A percentile compares a stretch with the other conserved stretches of the same genome.
phyloP scores from a whole-genome alignment of 768 basidiomycete genomes.

The Rhodocollybia butyracea region DNA sequence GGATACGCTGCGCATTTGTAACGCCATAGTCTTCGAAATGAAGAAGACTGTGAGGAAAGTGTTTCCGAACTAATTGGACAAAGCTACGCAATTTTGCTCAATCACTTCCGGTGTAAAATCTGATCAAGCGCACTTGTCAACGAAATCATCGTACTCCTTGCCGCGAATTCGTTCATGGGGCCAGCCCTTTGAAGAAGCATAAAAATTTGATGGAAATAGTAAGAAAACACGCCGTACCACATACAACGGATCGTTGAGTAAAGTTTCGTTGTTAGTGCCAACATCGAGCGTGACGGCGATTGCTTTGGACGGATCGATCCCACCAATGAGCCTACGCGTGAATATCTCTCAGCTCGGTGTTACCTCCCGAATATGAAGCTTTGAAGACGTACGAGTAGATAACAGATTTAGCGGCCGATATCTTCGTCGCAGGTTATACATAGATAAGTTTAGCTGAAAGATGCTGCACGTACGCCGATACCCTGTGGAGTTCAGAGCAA shows the following conservation, averaged over 20 bases:
- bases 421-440: slow-evolving; percentile 39
- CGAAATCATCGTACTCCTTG: slow-evolving; percentile 70
- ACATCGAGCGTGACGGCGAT: slow-evolving; percentile 69
- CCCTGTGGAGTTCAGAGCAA: slow-evolving; percentile 29
- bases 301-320: slow-evolving; percentile 58
- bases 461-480: slow-evolving; percentile 41
- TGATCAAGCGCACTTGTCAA: slow-evolving; percentile 54
- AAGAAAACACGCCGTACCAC: slow-evolving; percentile 44
- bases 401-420: slow-evolving; percentile 74
- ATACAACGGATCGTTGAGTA: slow-evolving; percentile 63
- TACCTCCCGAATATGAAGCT: neutral
- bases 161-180: slow-evolving; percentile 66
- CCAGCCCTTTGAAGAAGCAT: slow-evolving; percentile 55
- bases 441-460: neutral
- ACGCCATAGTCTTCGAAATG: slow-evolving; percentile 90
- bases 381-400: slow-evolving; percentile 57
- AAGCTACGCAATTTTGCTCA: slow-evolving; percentile 44
- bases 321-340: slow-evolving; percentile 51
- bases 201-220: neutral
- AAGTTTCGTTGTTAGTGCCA: slow-evolving; percentile 67
- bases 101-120: neutral
- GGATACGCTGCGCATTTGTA: slow-evolving; percentile 65
- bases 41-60: slow-evolving; percentile 61
- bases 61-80: slow-evolving; percentile 71
- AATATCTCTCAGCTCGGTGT: neutral